A percentile compares a stretch with the other conserved stretches of the same genome.
Evolutionary conservation across 2,329 filamentous ascomycete genomes (phyloP).

Genomic region (Metarhizium rileyi): DNA sequence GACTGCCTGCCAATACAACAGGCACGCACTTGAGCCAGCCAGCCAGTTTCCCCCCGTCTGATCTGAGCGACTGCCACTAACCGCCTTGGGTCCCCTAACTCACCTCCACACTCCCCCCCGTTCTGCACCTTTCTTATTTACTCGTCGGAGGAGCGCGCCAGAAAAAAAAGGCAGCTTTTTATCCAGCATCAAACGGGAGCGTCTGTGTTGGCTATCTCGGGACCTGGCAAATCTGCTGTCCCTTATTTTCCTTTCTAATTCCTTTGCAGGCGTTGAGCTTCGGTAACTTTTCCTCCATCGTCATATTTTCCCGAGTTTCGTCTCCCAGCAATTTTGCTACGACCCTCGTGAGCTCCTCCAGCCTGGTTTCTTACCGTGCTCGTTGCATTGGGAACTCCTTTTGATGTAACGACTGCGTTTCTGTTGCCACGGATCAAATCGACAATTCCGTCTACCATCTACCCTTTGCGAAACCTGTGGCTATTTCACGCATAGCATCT

Average conservation of each 20-base stretch:
- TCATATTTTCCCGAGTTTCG: constrained; percentile 1
- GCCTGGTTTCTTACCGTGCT: background rate
- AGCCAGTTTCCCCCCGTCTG: background rate
- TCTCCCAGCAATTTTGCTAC: constrained; percentile 5
- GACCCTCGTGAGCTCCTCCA: constrained; percentile 1
- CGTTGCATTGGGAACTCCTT: background rate
- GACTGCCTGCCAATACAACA: too few species aligned
- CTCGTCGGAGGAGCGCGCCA: constrained; percentile 4
- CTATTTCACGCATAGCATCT: background rate
- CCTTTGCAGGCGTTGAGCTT: constrained; percentile 5
- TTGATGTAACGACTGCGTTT: constrained; percentile 1
- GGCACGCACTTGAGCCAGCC: too few species aligned
- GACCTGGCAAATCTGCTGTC: constrained; percentile 4
- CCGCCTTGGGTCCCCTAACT: constrained; percentile 8
- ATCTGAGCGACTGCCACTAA: constrained; percentile 2
- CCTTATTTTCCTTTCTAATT: constrained; percentile 5
- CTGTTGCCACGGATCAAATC: background rate
- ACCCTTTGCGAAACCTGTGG: background rate
- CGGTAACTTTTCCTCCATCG: constrained; percentile 2
- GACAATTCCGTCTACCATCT: background rate
- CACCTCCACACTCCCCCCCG: constrained; percentile 6
- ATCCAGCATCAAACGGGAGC: constrained; percentile 6
- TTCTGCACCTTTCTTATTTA: constrained; percentile 9
- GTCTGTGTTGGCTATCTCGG: constrained; percentile 5
- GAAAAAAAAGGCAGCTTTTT: constrained; percentile 6